These are phyloP conservation scores for Leucocoprinus leucothites DNA, from an alignment of 768 basidiomycete genomes.

Conservation along the genomic window DNA sequence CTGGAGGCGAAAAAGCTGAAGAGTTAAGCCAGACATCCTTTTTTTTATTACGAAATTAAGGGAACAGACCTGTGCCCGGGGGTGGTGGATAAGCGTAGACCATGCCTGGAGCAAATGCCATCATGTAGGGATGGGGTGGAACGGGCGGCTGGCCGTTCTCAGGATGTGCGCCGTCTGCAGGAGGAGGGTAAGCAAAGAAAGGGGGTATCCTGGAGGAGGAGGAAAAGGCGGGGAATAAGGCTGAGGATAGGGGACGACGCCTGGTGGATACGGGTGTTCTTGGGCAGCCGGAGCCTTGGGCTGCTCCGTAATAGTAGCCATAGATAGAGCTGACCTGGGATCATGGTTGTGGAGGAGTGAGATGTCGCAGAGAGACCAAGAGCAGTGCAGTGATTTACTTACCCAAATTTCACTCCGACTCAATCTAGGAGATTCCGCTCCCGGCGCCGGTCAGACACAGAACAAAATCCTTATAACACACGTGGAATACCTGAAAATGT, in stretches of 20 bases:
- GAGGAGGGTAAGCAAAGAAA: slow-evolving; percentile 40
- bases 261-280: slow-evolving; percentile 31
- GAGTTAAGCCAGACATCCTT: slow-evolving; percentile 4
- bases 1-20: slow-evolving; percentile 23
- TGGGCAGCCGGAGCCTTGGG: slow-evolving; percentile 26
- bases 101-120: slow-evolving; percentile 40
- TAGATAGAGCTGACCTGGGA: slow-evolving; percentile 10
- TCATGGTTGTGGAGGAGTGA: slow-evolving; percentile 9
- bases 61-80: slow-evolving; percentile 33
- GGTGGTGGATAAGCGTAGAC: slow-evolving; percentile 42
- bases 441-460: slow-evolving; percentile 36
- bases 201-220: slow-evolving; percentile 35
- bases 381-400: slow-evolving; percentile 21
- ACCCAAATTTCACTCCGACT: slow-evolving; percentile 44
- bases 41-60: no score
- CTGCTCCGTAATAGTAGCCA: slow-evolving; percentile 31
- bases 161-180: slow-evolving; percentile 31
- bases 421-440: slow-evolving; percentile 24
- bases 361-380: slow-evolving; percentile 6
- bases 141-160: slow-evolving; percentile 34
- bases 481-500: slow-evolving; percentile 13
- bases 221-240: slow-evolving; percentile 27
- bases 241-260: slow-evolving; percentile 28
- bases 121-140: slow-evolving; percentile 37
- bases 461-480: no score